Percentiles rank a stretch among this genome's conserved stretches.
phyloP scores from a whole-genome alignment of 2,329 filamentous ascomycete species.

The Aspergillus brunneoviolaceus region DNA sequence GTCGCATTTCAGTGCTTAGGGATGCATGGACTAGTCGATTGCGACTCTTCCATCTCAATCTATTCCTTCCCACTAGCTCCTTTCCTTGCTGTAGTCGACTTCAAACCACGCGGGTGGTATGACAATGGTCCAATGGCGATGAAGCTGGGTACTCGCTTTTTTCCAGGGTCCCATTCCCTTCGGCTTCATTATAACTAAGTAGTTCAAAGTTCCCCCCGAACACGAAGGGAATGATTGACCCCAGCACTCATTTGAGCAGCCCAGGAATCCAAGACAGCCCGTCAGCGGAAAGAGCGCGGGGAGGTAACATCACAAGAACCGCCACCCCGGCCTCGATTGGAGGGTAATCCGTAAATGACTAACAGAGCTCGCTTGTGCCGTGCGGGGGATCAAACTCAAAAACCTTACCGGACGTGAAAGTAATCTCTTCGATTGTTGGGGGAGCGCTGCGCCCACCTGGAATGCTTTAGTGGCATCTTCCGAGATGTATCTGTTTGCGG shows the following conservation, averaged over 20 bases:
- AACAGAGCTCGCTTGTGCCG: slow-evolving; percentile 1
- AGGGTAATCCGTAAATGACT: background rate
- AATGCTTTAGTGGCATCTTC: background rate
- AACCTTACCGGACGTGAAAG: background rate
- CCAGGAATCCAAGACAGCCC: background rate
- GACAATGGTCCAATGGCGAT: background rate
- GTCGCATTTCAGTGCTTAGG: background rate
- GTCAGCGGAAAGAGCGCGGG: background rate
- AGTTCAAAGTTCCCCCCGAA: background rate
- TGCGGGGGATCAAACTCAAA: slow-evolving; percentile 2
- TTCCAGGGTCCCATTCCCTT: background rate
- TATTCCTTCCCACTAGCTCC: background rate
- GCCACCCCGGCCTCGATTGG: slow-evolving; percentile 2
- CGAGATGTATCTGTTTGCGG: background rate
- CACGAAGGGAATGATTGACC: background rate
- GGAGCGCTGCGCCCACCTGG: background rate
- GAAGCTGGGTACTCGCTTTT: background rate
- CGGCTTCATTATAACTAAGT: background rate
- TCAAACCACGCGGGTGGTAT: background rate
- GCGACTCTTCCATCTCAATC: background rate
- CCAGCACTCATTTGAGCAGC: background rate
- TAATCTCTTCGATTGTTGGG: background rate
- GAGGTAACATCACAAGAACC: slow-evolving; percentile 2
- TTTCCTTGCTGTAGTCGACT: background rate
- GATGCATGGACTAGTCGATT: background rate